Base-by-base conservation (phyloP, 106 monocot genomes). In the Platanthera guangdongensis region DNA sequence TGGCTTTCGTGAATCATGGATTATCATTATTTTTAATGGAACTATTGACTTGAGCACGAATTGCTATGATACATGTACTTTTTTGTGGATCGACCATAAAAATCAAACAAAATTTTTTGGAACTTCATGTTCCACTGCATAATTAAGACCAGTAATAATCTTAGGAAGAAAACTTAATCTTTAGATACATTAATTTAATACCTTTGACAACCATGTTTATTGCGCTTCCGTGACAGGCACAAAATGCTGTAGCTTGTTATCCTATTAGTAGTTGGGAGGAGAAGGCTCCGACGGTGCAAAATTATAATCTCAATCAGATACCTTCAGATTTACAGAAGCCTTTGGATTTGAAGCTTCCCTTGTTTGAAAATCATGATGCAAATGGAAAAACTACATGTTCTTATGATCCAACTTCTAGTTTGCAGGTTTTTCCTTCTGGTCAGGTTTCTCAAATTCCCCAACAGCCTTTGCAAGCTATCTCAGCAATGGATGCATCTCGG, bases 391-490 rank as follows among this genome's bases (percentile, higher is more conserved):
- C 22, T 75, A 55, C 78, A 55, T 60, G 75, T 69, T 63, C 74
- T 72, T 74, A 81, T 74, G 76, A 57, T 72, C 64, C 87, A 62
- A 84, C 3, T 72, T 72, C 51, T 19, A 50, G 57, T 74, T 81
- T 74, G 80, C 84, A 80, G 72, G 54, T 81, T 85, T 65, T 86
- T 80, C 81, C 87, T 76, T 73, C 74, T 78, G 71, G 78, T 83
- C 88, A 89, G 74, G 84, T 83, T 83, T 71, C 78, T 77, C 81
- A 86, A 64, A 87, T 80, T 59, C 82, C 83, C 19, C 84, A 83
- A 47, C 69, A 85, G 75, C 85, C 81, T 57, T 76, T 71, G 51
- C 86, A 90, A 50, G 73, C 57, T 32, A 71, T 73, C 53, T 19
- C 83, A 19, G 65, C 57, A 64, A 19, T 68, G 16, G 89, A 94